Evolutionary conservation across 306 rosid genomes (phyloP).

Genomic region (Datisca glomerata): DNA sequence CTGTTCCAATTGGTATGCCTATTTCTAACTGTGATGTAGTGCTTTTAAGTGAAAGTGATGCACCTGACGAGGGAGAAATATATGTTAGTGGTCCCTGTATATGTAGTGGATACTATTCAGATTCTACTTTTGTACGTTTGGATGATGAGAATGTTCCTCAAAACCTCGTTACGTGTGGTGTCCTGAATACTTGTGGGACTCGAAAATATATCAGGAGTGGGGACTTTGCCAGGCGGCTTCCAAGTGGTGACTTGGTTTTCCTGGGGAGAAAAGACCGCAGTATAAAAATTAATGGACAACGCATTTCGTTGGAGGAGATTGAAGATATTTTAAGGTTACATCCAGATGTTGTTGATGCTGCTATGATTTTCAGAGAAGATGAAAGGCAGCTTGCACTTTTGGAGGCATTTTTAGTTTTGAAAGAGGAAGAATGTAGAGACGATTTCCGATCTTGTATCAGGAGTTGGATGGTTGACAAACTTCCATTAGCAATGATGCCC

Average conservation of each 20-base stretch:
- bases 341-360: constrained; percentile 53
- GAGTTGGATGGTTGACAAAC: constrained; percentile 64
- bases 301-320: constrained; percentile 71
- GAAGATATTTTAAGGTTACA: constrained; percentile 57
- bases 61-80: constrained; percentile 55
- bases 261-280: constrained; percentile 85
- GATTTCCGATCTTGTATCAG: constrained; percentile 37
- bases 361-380: constrained; percentile 40
- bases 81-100: constrained; percentile 71
- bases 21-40: constrained; percentile 60
- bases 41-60: constrained; percentile 38
- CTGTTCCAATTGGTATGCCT: constrained; percentile 87
- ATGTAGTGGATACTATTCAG: constrained; percentile 49
- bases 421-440: constrained; percentile 30
- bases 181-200: constrained; percentile 13
- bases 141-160: constrained; percentile 29
- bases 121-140: constrained; percentile 25
- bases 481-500: constrained; percentile 55
- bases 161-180: constrained; percentile 18
- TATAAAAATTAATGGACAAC: constrained; percentile 64
- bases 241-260: constrained; percentile 68
- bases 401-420: constrained; percentile 57
- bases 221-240: constrained; percentile 53
- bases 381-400: constrained; percentile 31
- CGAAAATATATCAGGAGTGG: constrained; percentile 54